A percentile compares a stretch with the other conserved stretches of the same genome.
phyloP scores from a whole-genome alignment of 2,329 filamentous ascomycete genomes.

The Ophiostoma piceae region DNA sequence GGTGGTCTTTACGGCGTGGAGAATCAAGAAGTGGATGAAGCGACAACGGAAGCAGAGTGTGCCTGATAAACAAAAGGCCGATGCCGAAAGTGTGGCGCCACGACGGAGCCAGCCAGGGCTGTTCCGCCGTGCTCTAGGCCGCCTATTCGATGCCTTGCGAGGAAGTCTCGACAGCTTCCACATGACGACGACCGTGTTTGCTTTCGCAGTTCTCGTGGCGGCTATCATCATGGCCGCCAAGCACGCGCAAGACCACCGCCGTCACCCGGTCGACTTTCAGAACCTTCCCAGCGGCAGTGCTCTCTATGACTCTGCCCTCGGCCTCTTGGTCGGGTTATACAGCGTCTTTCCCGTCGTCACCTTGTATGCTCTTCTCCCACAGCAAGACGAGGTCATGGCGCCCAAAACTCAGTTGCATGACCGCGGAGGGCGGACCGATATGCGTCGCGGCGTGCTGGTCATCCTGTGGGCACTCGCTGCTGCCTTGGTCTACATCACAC shows the following conservation, averaged over 20 bases:
- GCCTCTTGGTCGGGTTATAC: background rate
- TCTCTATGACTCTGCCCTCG: background rate
- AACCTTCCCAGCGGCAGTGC: background rate
- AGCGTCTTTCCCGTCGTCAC: background rate
- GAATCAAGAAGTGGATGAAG: background rate
- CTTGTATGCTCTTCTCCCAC: background rate
- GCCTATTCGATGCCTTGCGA: background rate
- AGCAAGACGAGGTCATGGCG: background rate
- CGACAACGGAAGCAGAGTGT: background rate
- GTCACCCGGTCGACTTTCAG: background rate
- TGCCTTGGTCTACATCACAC: background rate
- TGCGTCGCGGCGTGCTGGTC: background rate
- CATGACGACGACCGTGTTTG: background rate
- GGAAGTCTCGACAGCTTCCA: conserved; percentile 2
- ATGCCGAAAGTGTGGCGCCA: background rate
- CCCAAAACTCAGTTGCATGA: background rate
- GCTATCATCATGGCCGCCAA: background rate
- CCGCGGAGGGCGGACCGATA: background rate
- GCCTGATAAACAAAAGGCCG: background rate
- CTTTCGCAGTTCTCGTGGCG: background rate
- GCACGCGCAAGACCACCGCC: background rate
- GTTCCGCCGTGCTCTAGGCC: background rate
- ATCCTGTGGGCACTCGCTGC: background rate
- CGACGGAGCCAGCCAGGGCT: background rate
- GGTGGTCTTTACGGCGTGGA: background rate